Base-by-base conservation (phyloP, 2,329 filamentous ascomycete species). In the Talaromyces sp. region DNA sequence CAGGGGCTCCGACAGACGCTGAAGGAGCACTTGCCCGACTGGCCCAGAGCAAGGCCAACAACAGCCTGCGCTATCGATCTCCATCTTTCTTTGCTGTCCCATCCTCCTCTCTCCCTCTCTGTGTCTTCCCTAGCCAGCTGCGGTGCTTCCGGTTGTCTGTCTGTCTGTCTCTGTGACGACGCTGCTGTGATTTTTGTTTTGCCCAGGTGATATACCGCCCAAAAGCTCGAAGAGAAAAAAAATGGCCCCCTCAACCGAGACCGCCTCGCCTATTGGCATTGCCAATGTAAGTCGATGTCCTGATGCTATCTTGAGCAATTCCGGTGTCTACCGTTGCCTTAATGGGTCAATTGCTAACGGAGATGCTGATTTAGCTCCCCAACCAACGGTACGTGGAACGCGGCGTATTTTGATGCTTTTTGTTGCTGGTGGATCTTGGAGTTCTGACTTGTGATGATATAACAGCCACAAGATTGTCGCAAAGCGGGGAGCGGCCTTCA, bases 401-500 rank as follows among this genome's bases (percentile, higher is more conserved):
- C 53, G 22, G 27, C 15, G 7, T 30, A 8, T 28, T 53, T 27
- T 3, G 7, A 30, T n/a, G 49, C 17, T 30, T n/a, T 28, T 53
- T 53, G 10, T 13, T n/a, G 49, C 27, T 30, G 49, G 49, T 28
- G 17, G 49, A 61, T 58, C 44, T 32, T 22, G 17, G 54, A 39
- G 54, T 42, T 32, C 54, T 42, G 33, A 36, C 54, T 25, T 15
- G 19, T 15, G 19, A 55, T 10, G 58, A 64, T 62, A 63, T 63
- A 66, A 61, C 70, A 86, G 85, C 72, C 86, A 88, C 82, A 88
- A 88, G 80, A 89, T 89, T 74, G 86, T 89, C 71, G 86, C 86
- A 65, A 88, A 88, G 80, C 89, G 96, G 81, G 95, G 95, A 81
- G 96, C 95, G 74, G 91, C 93, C 75, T 99, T 99, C 82, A 99